Base-by-base conservation (phyloP, 2,329 filamentous ascomycete species). In the Epichloe sp. region DNA sequence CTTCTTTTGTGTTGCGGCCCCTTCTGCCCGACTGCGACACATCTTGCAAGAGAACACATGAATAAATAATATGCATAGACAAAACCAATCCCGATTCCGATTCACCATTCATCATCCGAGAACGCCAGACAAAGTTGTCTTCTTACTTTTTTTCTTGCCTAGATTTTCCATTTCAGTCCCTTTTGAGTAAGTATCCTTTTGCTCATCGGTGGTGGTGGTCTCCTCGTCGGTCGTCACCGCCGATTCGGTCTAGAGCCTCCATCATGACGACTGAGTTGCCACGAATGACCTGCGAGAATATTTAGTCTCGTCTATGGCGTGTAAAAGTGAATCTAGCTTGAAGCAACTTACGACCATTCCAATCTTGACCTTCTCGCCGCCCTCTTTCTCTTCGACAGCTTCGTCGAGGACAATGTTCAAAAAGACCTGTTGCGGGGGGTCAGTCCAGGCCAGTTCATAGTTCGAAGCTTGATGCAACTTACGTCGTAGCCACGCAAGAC, bases 221-320 rank as follows among this genome's bases (percentile, higher is more conserved):
- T 11, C 31, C 61, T 60, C 65, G 67, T 58, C 68, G 69, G 57
- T 83, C 77, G 61, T 80, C 77, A 53, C 79, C 78, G 55, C 79
- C 80, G 58, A 86, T 84, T 62, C 82, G 74, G 65, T 83, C 79
- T 52, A 87, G 69, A 10, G 82, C 88, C 71, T 98, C 94, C 51
- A 98, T 80, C 91, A 98, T 96, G 51, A 98, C 90, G 26, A 98
- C 90, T 2, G 91, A 95, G 72, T 98, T 98, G 57, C 93, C 93
- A 60, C 94, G 87, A 63, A 98, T 96, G 57, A 96, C 86, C 85
- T 89, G 5, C 26, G 17, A 71, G 66, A 36, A 44, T 49, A 11
- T 3, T 26, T 10, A 44, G 47, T 36, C 14, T n/a, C 36, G 11
- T 5, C 8, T 14, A 15, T 7, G 8, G 14, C 15, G 5, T 11